Base-by-base conservation (phyloP, 2,329 filamentous ascomycete genomes). In the Sporothrix luriei region DNA sequence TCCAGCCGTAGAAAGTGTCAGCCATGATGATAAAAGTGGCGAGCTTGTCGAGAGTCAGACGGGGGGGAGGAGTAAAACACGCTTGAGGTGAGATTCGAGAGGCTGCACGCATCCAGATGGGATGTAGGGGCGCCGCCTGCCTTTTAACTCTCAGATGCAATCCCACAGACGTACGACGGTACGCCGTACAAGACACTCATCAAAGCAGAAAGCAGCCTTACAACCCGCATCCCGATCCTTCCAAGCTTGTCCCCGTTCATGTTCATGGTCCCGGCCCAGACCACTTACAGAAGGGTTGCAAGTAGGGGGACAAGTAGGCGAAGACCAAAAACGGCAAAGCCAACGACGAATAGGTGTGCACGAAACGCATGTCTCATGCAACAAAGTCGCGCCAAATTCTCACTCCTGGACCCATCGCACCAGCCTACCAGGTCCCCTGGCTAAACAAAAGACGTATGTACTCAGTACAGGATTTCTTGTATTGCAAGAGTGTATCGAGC, bases 1-100 rank as follows among this genome's bases (percentile, higher is more conserved):
- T 16, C 70, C 70, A 71, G 43, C 68, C 70, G 43, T 69, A 40
- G 29, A 62, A 69, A 33, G 16, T 46, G n/a, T 46, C 49, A 9
- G 29, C 33, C 64, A 66, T 54, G 21, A 38, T 13, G 21, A 59
- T 21, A 33, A 38, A 24, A 21, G 26, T 24, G n/a, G n/a, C 55
- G n/a, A 43, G 55, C 55, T 61, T 40, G 55, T 29, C 29, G 14
- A 43, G 55, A 38, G 52, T 55, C 52, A 33, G 33, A 33, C 33
- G 33, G 33, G 33, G 33, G 33, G 33, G 33, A 19, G n/a, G 19
- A 19, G 38, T 16, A 38, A 38, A 38, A 21, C 13, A 33, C 9
- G 16, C 43, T 48, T 16, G 43, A 33, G 33, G 43, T 19, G 43
- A 48, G 43, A 3, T 48, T 19, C 43, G 43, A 48, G 19, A 46